phyloP scores from a whole-genome alignment of 2,329 filamentous ascomycete species.

The Fusarium praegraminearum region DNA sequence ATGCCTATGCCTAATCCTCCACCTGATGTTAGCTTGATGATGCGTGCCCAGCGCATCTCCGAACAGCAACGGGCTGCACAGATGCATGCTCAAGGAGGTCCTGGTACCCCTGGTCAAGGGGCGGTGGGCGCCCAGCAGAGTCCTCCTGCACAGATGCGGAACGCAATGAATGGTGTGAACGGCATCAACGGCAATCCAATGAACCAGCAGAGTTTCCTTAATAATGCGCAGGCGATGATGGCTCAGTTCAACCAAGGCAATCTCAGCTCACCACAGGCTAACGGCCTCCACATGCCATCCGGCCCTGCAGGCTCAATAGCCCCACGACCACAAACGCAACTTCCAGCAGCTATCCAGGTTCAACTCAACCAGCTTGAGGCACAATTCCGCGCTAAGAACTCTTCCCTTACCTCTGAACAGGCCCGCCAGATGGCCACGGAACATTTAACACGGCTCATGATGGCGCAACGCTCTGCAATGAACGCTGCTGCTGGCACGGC shows the following conservation, averaged over 20 bases:
- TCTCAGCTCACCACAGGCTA: constrained; percentile 60
- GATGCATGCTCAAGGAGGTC: constrained; percentile 55
- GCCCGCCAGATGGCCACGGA: constrained; percentile 65
- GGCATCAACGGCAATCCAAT: constrained; percentile 55
- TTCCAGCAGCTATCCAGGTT: constrained; percentile 60
- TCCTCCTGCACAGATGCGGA: constrained; percentile 59
- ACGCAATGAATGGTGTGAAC: constrained; percentile 47
- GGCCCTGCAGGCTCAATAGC: constrained; percentile 61
- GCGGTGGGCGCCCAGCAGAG: constrained; percentile 52
- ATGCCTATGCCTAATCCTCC: constrained; percentile 63
- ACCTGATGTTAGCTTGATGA: constrained; percentile 66
- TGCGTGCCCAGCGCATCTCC: constrained; percentile 75
- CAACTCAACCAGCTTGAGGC: constrained; percentile 66
- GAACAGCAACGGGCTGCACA: constrained; percentile 71
- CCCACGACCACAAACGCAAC: constrained; percentile 56
- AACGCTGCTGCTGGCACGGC: constrained; percentile 64
- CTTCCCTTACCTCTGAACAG: constrained; percentile 62
- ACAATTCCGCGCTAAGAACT: constrained; percentile 64
- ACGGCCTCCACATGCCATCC: constrained; percentile 61
- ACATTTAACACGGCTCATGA: constrained; percentile 61
- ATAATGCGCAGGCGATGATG: constrained; percentile 66
- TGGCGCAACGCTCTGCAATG: constrained; percentile 65
- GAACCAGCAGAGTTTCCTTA: constrained; percentile 65
- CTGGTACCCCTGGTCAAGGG: constrained; percentile 51
- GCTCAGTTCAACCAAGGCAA: constrained; percentile 59